Conservation (phyloP, 2,329 filamentous ascomycete genomes). For the Sclerotiophoma versabilis region DNA sequence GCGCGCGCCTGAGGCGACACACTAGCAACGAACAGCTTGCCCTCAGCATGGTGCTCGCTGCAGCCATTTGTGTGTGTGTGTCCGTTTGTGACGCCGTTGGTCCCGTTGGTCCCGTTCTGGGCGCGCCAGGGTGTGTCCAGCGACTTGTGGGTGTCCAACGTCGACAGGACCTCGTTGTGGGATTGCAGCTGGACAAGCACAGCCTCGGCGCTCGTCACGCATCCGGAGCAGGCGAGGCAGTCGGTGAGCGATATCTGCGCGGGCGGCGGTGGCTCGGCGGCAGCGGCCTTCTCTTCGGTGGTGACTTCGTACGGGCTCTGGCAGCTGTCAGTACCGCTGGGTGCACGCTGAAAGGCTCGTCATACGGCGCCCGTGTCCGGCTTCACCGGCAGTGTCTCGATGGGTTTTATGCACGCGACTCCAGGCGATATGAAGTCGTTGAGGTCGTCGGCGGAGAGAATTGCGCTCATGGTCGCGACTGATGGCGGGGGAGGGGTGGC, state of each 20-base stretch:
- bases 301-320: constrained; percentile 82
- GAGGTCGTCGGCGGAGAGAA: constrained; percentile 93
- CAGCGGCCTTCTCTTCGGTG: constrained; percentile 78
- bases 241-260: constrained; percentile 96
- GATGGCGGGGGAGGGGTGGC: constrained; percentile 24
- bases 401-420: constrained; percentile 96
- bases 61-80: constrained; percentile 16
- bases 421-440: constrained; percentile 99
- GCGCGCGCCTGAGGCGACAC: constrained; percentile 91
- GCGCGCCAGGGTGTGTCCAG: constrained; percentile 47
- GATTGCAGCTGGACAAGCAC: constrained; percentile 96
- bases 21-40: constrained; percentile 86
- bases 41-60: constrained; percentile 50
- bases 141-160: constrained; percentile 70
- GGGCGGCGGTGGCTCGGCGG: constrained; percentile 67
- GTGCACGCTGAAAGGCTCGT: background rate
- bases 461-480: constrained; percentile 79
- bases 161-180: constrained; percentile 86
- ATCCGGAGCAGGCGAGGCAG: constrained; percentile 96
- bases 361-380: constrained; percentile 57
- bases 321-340: constrained; percentile 34
- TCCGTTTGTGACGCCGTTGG: constrained; percentile 24
- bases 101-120: constrained; percentile 39
- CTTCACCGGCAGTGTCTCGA: constrained; percentile 81
- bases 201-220: constrained; percentile 95